These are phyloP conservation scores for Malus hybrid DNA, from an alignment of 331 rosid genomes.

Conservation along the genomic window DNA sequence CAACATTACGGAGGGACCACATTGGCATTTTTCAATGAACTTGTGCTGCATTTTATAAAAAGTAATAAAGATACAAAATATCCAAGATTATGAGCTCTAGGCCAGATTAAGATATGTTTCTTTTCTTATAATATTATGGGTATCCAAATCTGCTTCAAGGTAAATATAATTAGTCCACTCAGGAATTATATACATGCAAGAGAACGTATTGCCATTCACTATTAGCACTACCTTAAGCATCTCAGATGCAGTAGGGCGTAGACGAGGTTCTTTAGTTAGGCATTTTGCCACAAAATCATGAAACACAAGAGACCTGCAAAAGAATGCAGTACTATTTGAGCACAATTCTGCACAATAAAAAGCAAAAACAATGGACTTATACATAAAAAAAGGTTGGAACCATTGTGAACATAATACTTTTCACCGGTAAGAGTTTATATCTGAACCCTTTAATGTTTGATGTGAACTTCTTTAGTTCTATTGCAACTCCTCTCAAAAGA, in stretches of 20 bases:
- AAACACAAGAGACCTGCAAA: constrained; percentile 82
- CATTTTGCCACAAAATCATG: constrained; percentile 98
- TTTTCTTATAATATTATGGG: not conserved
- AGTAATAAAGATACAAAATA: constrained; percentile 13
- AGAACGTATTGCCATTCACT: not conserved
- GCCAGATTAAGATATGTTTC: not conserved
- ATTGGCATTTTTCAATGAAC: constrained; percentile 87
- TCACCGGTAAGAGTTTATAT: not conserved
- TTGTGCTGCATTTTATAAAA: constrained; percentile 54
- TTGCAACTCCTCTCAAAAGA: not conserved
- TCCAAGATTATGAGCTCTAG: not conserved
- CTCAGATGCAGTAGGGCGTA: constrained; percentile 91
- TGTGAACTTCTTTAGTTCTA: not conserved
- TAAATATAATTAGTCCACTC: not conserved
- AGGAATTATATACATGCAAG: not conserved
- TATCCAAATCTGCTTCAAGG: not conserved
- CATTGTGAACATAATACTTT: not conserved
- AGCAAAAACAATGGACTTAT: not conserved
- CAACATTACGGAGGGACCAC: constrained; percentile 67
- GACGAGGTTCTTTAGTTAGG: constrained; percentile 92
- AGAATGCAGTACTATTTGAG: constrained; percentile 12
- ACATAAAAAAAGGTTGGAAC: not conserved
- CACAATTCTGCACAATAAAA: not conserved
- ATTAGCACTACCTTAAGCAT: constrained; percentile 72
- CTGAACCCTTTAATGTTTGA: not conserved